A percentile compares a stretch with the other conserved stretches of the same genome.
Conservation (phyloP, 2,329 filamentous ascomycete genomes). For the Ceratocystis harringtonii region DNA sequence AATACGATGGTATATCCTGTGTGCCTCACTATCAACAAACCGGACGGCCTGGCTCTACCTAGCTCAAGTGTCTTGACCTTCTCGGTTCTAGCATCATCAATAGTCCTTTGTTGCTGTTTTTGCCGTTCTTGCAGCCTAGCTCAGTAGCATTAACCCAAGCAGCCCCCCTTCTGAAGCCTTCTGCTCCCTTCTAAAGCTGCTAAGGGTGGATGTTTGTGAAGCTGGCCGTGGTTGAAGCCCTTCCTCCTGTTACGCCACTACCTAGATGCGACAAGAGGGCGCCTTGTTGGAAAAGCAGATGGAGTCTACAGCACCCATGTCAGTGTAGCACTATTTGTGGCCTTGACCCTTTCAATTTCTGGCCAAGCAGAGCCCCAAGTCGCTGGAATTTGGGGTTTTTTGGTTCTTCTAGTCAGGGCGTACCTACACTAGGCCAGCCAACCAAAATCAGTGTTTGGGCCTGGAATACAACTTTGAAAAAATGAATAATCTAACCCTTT, state of each 20-base stretch:
- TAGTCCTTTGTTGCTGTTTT: too few species aligned
- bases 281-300: not conserved
- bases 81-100: too few species aligned
- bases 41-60: too few species aligned
- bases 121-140: too few species aligned
- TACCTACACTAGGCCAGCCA: not conserved
- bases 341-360: not conserved
- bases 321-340: too few species aligned
- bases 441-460: not conserved
- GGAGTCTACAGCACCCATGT: not conserved
- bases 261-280: constrained; percentile 5
- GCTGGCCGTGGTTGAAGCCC: not conserved
- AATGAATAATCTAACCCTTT: too few species aligned
- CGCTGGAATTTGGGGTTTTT: not conserved
- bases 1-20: not conserved
- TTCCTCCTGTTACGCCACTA: constrained; percentile 14
- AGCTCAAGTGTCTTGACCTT: too few species aligned
- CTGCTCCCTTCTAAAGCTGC: constrained; percentile 8
- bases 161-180: too few species aligned
- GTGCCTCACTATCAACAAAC: not conserved
- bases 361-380: not conserved
- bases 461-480: not conserved
- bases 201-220: not conserved
- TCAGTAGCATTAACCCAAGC: too few species aligned
- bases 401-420: not conserved